These are phyloP conservation scores for Rauvolfia tetraphylla DNA, from an alignment of 257 asterid species.

Conservation along the genomic window DNA sequence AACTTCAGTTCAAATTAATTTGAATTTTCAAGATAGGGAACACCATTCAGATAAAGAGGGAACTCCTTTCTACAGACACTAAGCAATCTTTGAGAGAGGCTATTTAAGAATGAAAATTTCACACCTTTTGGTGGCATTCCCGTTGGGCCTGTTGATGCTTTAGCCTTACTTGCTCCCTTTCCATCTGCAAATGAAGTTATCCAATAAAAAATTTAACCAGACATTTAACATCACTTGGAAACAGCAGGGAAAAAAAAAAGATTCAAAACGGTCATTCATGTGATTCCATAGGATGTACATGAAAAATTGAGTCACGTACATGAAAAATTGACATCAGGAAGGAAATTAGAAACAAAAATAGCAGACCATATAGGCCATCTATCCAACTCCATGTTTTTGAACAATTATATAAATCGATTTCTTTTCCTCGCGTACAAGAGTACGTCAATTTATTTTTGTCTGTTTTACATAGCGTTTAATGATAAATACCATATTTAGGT, in stretches of 20 bases:
- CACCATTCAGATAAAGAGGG: no score
- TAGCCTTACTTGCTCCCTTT: conserved; percentile 58
- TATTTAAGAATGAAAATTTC: not conserved
- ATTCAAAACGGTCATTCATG: not conserved
- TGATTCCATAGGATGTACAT: not conserved
- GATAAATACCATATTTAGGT: not conserved
- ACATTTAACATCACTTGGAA: not conserved
- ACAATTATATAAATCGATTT: no score
- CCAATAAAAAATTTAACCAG: not conserved
- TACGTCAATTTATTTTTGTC: not conserved
- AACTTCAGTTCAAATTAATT: not conserved
- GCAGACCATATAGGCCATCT: not conserved
- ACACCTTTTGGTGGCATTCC: conserved; percentile 72
- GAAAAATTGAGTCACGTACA: not conserved
- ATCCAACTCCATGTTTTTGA: not conserved
- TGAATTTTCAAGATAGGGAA: not conserved
- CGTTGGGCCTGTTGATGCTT: conserved; percentile 75
- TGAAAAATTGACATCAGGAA: not conserved
- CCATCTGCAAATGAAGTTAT: conserved; percentile 38
- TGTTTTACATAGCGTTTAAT: not conserved
- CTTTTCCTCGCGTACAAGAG: not conserved
- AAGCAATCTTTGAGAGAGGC: not conserved
- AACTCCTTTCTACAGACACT: not conserved
- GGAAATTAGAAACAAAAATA: not conserved
- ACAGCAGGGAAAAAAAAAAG: not conserved